phyloP scores from a whole-genome alignment of 305 asterid genomes.

The Withania somnifera region DNA sequence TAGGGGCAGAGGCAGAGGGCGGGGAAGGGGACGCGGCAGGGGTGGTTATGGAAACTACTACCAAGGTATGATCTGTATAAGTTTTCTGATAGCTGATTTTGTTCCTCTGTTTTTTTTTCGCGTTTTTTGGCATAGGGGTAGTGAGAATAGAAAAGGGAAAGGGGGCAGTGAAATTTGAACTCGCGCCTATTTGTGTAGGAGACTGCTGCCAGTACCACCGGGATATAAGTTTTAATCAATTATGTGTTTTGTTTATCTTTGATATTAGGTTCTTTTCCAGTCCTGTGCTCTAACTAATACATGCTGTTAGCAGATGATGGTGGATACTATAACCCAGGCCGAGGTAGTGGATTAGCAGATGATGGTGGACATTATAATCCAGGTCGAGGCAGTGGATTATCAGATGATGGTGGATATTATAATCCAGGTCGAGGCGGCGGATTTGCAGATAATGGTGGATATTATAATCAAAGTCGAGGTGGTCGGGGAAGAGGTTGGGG shows the following conservation, averaged over 20 bases:
- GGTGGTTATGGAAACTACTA: conserved; percentile 27
- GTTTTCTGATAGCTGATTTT: not conserved
- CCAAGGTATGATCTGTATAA: conserved; percentile 28
- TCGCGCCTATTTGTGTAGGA: not conserved
- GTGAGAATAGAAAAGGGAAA: not conserved
- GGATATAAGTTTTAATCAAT: not conserved
- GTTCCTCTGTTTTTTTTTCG: not conserved
- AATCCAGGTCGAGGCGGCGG: not conserved
- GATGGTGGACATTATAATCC: conserved; percentile 14
- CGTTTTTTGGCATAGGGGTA: not conserved
- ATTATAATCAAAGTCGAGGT: conserved; percentile 21
- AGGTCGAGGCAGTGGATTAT: not conserved
- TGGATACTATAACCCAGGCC: conserved; percentile 10
- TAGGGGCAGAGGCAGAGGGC: conserved; percentile 27
- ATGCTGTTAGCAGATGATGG: conserved; percentile 19
- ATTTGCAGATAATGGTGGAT: conserved; percentile 13
- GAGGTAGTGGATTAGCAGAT: conserved; percentile 1
- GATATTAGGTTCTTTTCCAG: not conserved
- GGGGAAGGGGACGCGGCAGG: conserved; percentile 28
- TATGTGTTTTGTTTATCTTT: not conserved
- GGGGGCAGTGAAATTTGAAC: not conserved
- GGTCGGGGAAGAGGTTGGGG: conserved; percentile 40
- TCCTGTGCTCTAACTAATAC: not conserved
- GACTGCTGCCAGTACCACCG: not conserved
- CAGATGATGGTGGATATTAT: conserved; percentile 18